A percentile compares a stretch with the other conserved stretches of the same genome.
These are phyloP conservation scores for Zygnema cylindricum DNA, from an alignment of 139 green algal species.

Conservation along the genomic window DNA sequence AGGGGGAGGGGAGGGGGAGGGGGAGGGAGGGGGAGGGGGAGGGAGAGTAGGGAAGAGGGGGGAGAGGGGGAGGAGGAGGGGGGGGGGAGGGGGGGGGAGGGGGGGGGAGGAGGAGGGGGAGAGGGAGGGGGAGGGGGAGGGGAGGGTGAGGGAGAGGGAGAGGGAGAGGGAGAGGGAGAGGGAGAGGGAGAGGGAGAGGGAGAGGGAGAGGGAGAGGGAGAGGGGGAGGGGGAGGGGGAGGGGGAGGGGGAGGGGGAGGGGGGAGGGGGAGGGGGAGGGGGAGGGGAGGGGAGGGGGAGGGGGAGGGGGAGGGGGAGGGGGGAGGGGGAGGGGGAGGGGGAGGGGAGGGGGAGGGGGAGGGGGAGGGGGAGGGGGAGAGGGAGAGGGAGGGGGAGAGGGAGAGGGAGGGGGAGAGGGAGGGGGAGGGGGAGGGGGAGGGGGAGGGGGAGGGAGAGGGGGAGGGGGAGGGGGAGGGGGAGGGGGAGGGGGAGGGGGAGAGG, in stretches of 20 bases:
- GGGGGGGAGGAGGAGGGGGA: not conserved
- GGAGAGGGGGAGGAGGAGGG: not conserved
- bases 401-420: not conserved
- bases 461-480: not conserved
- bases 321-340: not conserved
- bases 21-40: constrained; percentile 4
- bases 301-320: too few relatives aligned
- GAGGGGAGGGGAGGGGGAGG: too few relatives aligned
- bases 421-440: not conserved
- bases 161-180: too few relatives aligned
- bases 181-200: not conserved
- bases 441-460: not conserved
- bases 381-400: not conserved
- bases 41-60: not conserved
- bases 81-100: not conserved
- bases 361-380: not conserved
- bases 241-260: too few relatives aligned
- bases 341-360: not conserved
- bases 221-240: too few relatives aligned
- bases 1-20: not conserved
- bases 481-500: too few relatives aligned
- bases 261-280: not conserved
- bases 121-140: not conserved
- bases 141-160: too few relatives aligned
- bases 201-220: too few relatives aligned